Evolutionary conservation across 2,329 filamentous ascomycete genomes (phyloP), one percentile per base, ranked within the genome.

Genomic region (Aspergillus pseudonomiae): DNA sequence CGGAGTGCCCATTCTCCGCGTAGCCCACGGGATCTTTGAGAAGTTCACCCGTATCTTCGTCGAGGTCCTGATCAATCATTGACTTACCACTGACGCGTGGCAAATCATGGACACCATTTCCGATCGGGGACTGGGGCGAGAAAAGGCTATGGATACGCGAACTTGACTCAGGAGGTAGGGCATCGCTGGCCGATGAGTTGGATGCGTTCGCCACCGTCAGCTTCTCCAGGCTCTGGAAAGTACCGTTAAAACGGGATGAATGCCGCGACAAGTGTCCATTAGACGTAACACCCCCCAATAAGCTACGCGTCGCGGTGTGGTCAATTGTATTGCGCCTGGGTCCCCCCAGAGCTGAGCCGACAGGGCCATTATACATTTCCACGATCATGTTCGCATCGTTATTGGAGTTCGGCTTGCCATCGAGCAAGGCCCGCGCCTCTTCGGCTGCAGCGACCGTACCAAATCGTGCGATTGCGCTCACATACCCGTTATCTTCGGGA

Each of bases 1-100:
- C 72, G 16, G 81, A 79, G 60, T 86, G 82, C 2, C 88, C 89
- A 71, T 88, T 92, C 71, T 94, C 90, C 11, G 91, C 92, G 70
- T 88, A 89, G 11, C 85, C 87, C 62, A 89, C 80, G 1, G 87
- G 86, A 71, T 90, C 87, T 63, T 88, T 87, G 59, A 89, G 81
- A 41, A 89, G 72, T 60, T 86, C 84, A 12, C 85, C 85, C 4
- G 87, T 88, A 68, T 89, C 87, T 63, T 89, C 87, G 63, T 89
- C 87, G 11, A 81, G 83, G 71, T 89, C 86, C 70, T 89, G 85
- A 67, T 86, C 85, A 72, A 89, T 89, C 67, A 89, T 83, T 4
- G 85, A 86, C 74, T 89, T 89, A 50, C 88, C 87, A 61, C 81
- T 84, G 52, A 84, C 77, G 28, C 83, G 83, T 30, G 79, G 78